phyloP scores from a whole-genome alignment of 1,284 basidiomycete species.

The Polyporus tsugae region DNA sequence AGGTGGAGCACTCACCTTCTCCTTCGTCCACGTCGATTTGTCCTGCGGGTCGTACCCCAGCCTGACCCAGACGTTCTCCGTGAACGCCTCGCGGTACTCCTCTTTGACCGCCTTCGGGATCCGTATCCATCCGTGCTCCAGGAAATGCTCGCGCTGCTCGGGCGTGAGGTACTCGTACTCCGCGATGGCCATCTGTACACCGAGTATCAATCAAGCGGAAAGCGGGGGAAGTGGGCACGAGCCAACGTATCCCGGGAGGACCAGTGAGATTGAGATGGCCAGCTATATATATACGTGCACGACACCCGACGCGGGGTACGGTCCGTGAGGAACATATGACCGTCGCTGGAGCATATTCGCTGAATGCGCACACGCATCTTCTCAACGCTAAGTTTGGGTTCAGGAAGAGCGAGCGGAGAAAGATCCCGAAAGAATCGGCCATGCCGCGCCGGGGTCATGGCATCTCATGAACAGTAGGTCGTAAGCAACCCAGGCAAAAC shows the following conservation, averaged over 20 bases:
- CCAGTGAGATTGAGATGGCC: too few relatives aligned
- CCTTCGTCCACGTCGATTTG: constrained; percentile 44
- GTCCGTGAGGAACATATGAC: neutral
- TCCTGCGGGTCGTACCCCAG: constrained; percentile 46
- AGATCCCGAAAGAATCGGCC: constrained; percentile 7
- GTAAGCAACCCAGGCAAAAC: too few relatives aligned
- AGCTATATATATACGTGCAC: neutral
- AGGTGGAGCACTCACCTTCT: constrained; percentile 35
- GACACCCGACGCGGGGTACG: neutral
- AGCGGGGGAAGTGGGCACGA: neutral
- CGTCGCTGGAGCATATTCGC: neutral
- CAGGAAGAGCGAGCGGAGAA: constrained; percentile 1
- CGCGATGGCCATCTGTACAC: constrained; percentile 31
- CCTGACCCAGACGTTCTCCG: constrained; percentile 46
- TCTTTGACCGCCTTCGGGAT: constrained; percentile 43
- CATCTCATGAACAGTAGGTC: too few relatives aligned
- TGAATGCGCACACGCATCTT: neutral
- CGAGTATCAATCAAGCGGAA: too few relatives aligned
- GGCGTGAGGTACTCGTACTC: constrained; percentile 39
- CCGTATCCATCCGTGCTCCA: constrained; percentile 46
- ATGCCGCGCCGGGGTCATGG: too few relatives aligned
- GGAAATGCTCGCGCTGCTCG: constrained; percentile 46
- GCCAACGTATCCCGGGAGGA: neutral
- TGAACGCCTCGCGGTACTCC: constrained; percentile 41
- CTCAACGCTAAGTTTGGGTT: neutral